Evolutionary conservation across 176 grass and related monocot species (phyloP).

Genomic region (Avena insularis): DNA sequence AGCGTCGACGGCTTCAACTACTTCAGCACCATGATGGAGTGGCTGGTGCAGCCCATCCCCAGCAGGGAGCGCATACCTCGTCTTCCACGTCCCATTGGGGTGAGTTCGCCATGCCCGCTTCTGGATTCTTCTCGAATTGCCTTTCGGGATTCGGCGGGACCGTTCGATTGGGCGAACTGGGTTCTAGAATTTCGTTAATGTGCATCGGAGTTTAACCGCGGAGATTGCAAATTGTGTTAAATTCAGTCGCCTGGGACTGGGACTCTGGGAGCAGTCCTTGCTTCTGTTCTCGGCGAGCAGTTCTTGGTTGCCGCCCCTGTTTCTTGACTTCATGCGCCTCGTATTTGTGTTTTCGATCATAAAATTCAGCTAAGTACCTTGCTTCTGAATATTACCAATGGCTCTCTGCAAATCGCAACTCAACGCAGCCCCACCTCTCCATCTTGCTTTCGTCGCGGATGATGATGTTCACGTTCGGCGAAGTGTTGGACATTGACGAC

Average conservation of each 20-base stretch:
- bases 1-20: neutral
- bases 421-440: neutral
- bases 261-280: too few relatives aligned
- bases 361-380: neutral
- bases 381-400: neutral
- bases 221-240: neutral
- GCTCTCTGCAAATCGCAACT: neutral
- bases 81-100: neutral
- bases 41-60: slow-evolving; percentile 23
- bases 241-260: neutral
- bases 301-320: slow-evolving; percentile 4
- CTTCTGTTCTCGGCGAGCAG: neutral
- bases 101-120: neutral
- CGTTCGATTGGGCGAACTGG: neutral
- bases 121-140: neutral
- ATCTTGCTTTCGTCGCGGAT: neutral
- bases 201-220: neutral
- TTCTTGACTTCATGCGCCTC: neutral
- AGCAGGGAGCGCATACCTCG: neutral
- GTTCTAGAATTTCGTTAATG: neutral
- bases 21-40: slow-evolving; percentile 8
- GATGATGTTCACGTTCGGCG: neutral
- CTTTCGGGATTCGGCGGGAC: neutral
- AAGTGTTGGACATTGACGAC: neutral
- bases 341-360: neutral